Evolutionary conservation across 2,329 filamentous ascomycete species (phyloP).

Genomic region (Fonsecaea pugnacius): DNA sequence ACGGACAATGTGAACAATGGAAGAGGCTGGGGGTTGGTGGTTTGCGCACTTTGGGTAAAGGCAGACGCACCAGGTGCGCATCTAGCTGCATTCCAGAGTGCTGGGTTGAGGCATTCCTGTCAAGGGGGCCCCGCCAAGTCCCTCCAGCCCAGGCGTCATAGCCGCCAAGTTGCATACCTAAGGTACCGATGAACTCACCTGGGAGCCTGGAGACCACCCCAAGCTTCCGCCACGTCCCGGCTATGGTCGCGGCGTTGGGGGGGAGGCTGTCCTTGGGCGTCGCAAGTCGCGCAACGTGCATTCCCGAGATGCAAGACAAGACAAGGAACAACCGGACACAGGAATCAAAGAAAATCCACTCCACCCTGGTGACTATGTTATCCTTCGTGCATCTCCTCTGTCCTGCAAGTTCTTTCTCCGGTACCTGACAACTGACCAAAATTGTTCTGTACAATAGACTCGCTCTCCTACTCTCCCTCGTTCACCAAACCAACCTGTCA

Average conservation of each 20-base stretch:
- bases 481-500: neutral
- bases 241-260: slow-evolving; percentile 1
- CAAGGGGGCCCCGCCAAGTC: neutral
- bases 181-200: neutral
- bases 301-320: slow-evolving; percentile 18
- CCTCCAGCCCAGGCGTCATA: slow-evolving; percentile 1
- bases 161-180: slow-evolving; percentile 12
- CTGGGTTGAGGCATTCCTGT: neutral
- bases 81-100: slow-evolving; percentile 9
- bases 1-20: neutral
- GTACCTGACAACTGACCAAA: neutral
- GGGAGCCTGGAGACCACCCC: neutral
- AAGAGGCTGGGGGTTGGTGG: neutral
- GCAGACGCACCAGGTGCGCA: neutral
- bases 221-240: slow-evolving; percentile 17
- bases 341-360: slow-evolving; percentile 16
- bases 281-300: slow-evolving; percentile 13
- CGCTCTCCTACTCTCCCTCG: slow-evolving; percentile 4
- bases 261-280: neutral
- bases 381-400: neutral
- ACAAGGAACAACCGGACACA: slow-evolving; percentile 16
- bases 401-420: neutral
- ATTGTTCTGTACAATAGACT: slow-evolving; percentile 1
- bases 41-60: neutral
- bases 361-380: slow-evolving; percentile 3